phyloP scores from a whole-genome alignment of 2,329 filamentous ascomycete species.

The Blumeriella jaapii region DNA sequence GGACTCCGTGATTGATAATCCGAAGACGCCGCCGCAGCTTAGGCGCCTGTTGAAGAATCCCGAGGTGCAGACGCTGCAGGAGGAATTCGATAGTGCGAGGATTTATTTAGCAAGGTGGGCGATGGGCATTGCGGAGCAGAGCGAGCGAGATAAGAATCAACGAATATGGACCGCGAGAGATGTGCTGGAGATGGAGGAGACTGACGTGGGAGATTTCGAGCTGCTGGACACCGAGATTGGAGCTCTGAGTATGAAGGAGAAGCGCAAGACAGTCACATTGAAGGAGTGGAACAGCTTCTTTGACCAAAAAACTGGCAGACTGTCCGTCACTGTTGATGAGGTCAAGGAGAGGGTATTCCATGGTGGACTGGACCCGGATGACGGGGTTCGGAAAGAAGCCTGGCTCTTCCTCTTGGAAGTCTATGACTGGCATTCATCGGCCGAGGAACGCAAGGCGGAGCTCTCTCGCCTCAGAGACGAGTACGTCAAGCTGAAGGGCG shows the following conservation, averaged over 20 bases:
- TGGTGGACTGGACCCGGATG: conserved; percentile 76
- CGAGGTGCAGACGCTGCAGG: conserved; percentile 87
- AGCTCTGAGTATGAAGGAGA: conserved; percentile 62
- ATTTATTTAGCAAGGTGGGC: conserved; percentile 94
- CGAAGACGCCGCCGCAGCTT: conserved; percentile 80
- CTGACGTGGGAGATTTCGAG: conserved; percentile 91
- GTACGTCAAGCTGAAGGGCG: conserved; percentile 84
- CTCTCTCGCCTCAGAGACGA: conserved; percentile 81
- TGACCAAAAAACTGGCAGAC: conserved; percentile 58
- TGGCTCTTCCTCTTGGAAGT: conserved; percentile 92
- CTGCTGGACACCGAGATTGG: conserved; percentile 71
- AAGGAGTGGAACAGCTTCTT: conserved; percentile 92
- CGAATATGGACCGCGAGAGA: conserved; percentile 90
- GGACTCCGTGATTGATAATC: conserved; percentile 84
- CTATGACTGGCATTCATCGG: conserved; percentile 84
- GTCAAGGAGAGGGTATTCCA: conserved; percentile 98
- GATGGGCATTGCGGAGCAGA: conserved; percentile 97
- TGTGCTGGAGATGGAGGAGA: conserved; percentile 87
- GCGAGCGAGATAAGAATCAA: conserved; percentile 74
- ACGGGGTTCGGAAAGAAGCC: conserved; percentile 89
- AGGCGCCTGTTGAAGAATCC: conserved; percentile 76
- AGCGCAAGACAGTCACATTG: conserved; percentile 63
- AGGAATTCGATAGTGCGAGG: conserved; percentile 93
- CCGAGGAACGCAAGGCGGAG: conserved; percentile 72
- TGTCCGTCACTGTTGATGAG: conserved; percentile 76